These are phyloP conservation scores for Selenicereus undatus DNA, from an alignment of 148 eudicot genomes.

Conservation along the genomic window DNA sequence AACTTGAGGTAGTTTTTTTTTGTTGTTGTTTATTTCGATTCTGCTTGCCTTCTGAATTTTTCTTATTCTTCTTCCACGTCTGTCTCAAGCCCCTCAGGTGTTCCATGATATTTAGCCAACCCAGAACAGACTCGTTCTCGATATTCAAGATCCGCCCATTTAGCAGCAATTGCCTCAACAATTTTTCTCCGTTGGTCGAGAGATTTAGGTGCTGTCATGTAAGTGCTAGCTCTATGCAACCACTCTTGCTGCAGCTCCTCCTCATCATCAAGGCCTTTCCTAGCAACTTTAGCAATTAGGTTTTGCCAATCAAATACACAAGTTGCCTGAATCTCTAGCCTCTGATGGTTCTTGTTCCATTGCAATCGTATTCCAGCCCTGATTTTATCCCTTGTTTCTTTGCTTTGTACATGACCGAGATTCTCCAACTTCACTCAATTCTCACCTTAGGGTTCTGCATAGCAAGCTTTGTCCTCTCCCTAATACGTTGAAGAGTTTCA, in stretches of 20 bases:
- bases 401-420: slow-evolving; percentile 75
- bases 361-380: slow-evolving; percentile 66
- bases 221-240: slow-evolving; percentile 52
- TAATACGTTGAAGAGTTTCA: slow-evolving; percentile 66
- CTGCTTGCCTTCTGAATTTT: too few relatives aligned
- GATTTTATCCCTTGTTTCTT: slow-evolving; percentile 73
- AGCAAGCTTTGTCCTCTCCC: slow-evolving; percentile 84
- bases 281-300: slow-evolving; percentile 70
- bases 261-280: slow-evolving; percentile 54
- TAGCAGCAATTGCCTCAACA: slow-evolving; percentile 79
- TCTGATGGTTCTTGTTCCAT: slow-evolving; percentile 75
- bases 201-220: slow-evolving; percentile 81
- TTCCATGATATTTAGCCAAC: slow-evolving; percentile 61
- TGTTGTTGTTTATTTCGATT: too few relatives aligned
- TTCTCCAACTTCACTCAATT: slow-evolving; percentile 64
- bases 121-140: slow-evolving; percentile 62
- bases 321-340: slow-evolving; percentile 55
- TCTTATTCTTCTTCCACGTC: too few relatives aligned
- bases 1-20: too few relatives aligned
- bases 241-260: slow-evolving; percentile 71
- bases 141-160: slow-evolving; percentile 95
- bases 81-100: slow-evolving; percentile 46
- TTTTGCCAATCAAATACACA: slow-evolving; percentile 78
- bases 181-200: slow-evolving; percentile 82
- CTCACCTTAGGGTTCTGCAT: slow-evolving; percentile 95